Evolutionary conservation across 495 filamentous ascomycete genomes (phyloP), one percentile per base, ranked within the genome.

Genomic region (Hyphodiscus hymeniophilus): DNA sequence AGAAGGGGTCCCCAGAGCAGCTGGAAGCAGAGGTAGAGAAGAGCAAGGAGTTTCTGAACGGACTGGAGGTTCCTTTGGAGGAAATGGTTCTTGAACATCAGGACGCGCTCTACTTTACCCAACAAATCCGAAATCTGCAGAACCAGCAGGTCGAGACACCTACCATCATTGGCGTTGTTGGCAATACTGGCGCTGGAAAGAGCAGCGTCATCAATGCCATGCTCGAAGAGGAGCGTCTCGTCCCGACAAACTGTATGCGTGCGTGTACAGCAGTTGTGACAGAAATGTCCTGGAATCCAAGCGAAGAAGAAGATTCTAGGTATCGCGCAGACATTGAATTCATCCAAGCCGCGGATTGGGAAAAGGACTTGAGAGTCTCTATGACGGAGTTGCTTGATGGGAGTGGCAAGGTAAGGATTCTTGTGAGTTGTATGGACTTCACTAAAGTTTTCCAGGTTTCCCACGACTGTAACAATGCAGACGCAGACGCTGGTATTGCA

Each of bases 181-280:
- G 91, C 2, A 81, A 90, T 21, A 95, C 90, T 0, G 91, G 90
- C 3, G 91, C 91, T 0, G 91, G 91, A 22, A 97, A 97, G 42
- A 38, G 31, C 26, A 47, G 43, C 32, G 30, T 55, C 10, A 55
- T 55, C 26, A 55, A 55, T 24, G 52, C 47, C 15, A 47, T 50
- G 12, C 42, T 47, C 13, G 44, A 52, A 3, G 47, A 55, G 38
- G 51, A 54, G 18, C 46, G 41, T 10, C 20, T 54, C 5, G 51
- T 54, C 0, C 51, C 51, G 2, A 45, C 46, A 1, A 54, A 54
- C 31, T 35, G 51, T 30, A 53, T 50, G 48, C 33, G 33, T n/a
- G 33, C 33, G 6, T 83, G 79, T 49, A 85, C 82, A 2, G 80
- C 81, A 0, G 76, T 78, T 8, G 74, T 78, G 0, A 84, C 75